Percentiles rank a stretch among this genome's conserved stretches.
Evolutionary conservation across 805 yeast genomes (phyloP).

Genomic region (Candida ovalis): DNA sequence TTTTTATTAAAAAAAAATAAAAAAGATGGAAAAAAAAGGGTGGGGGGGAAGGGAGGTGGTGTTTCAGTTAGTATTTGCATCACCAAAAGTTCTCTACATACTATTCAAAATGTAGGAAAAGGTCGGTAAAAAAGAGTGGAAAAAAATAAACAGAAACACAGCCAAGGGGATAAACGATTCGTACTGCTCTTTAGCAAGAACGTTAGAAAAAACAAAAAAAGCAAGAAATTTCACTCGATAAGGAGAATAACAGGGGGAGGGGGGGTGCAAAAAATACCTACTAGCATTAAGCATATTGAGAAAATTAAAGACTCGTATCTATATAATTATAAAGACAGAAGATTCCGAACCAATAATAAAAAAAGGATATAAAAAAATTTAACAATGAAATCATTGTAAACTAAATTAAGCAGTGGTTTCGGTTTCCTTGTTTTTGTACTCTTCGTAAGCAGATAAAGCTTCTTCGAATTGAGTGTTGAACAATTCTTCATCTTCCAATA

Average conservation of each 20-base stretch:
- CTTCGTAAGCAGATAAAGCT: slow-evolving; percentile 91
- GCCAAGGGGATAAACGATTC: neutral
- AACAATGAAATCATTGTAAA: slow-evolving; percentile 6
- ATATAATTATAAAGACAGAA: neutral
- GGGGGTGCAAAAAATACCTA: neutral
- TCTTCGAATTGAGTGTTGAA: slow-evolving; percentile 90
- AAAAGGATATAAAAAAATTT: neutral
- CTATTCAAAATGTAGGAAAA: neutral
- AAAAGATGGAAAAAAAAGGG: neutral
- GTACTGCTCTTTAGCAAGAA: neutral
- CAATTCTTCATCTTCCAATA: slow-evolving; percentile 85
- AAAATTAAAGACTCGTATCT: neutral
- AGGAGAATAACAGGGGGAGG: neutral
- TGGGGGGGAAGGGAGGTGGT: neutral
- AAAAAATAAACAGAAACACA: neutral
- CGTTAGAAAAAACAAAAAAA: neutral
- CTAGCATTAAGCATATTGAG: slow-evolving; percentile 1
- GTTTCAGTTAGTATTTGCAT: neutral
- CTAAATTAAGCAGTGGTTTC: slow-evolving; percentile 16
- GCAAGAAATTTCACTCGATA: neutral
- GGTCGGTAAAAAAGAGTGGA: neutral
- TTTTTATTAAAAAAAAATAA: neutral
- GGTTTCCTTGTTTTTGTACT: slow-evolving; percentile 63
- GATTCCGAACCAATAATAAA: neutral
- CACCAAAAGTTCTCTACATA: neutral